Evolutionary conservation across 1,284 basidiomycete species (phyloP).

Genomic region (Volvariella volvacea): DNA sequence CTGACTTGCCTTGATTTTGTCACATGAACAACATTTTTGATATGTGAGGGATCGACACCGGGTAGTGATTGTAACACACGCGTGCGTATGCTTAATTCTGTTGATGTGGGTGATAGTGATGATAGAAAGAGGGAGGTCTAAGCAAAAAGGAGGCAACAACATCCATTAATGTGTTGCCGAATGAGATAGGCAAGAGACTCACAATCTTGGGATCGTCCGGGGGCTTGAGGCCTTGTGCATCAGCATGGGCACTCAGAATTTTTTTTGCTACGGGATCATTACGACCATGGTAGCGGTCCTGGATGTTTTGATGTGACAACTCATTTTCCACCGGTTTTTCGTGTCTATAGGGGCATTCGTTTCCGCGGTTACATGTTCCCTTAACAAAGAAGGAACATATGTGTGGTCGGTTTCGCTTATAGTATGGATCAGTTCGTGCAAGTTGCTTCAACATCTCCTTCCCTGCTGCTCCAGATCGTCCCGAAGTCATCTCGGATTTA

Average conservation of each 20-base stretch:
- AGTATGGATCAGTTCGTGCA: constrained; percentile 91
- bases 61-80: constrained; percentile 70
- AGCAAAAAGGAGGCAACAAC: neutral
- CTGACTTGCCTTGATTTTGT: constrained; percentile 61
- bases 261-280: constrained; percentile 91
- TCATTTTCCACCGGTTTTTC: constrained; percentile 83
- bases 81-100: constrained; percentile 77
- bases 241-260: constrained; percentile 72
- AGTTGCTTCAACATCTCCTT: constrained; percentile 96
- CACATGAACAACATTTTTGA: constrained; percentile 86
- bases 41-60: constrained; percentile 54
- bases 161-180: no score
- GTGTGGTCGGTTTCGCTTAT: constrained; percentile 93
- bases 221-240: constrained; percentile 75
- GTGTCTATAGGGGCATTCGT: constrained; percentile 92
- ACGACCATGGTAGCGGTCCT: constrained; percentile 86
- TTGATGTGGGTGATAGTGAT: constrained; percentile 67
- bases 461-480: constrained; percentile 69
- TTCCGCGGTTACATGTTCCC: constrained; percentile 89
- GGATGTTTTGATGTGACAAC: constrained; percentile 85
- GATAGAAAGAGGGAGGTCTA: constrained; percentile 92
- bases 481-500: constrained; percentile 62
- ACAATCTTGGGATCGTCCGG: constrained; percentile 87
- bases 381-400: constrained; percentile 95
- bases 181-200: no score